Percentiles rank a stretch among this genome's conserved stretches.
phyloP scores from a whole-genome alignment of 2,329 filamentous ascomycete species.

The Talaromyces sp. region DNA sequence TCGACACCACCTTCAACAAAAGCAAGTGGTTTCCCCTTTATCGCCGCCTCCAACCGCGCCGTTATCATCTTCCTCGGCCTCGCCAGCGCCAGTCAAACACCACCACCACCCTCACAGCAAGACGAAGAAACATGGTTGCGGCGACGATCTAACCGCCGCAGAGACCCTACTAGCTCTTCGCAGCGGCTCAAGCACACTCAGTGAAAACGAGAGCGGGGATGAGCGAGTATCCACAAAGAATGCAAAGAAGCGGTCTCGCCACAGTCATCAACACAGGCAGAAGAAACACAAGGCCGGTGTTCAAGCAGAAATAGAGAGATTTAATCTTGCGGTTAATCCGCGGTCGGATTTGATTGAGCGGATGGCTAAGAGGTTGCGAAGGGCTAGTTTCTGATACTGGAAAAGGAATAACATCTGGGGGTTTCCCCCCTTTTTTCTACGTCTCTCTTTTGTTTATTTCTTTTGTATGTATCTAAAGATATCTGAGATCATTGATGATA shows the following conservation, averaged over 20 bases:
- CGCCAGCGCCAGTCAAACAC: background rate
- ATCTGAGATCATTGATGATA: background rate
- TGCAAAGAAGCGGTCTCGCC: background rate
- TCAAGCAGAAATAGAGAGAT: background rate
- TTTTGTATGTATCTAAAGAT: background rate
- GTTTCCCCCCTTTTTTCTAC: background rate
- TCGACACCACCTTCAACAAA: background rate
- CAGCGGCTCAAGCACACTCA: conserved; percentile 13
- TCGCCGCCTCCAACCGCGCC: background rate
- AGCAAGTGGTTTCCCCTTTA: background rate
- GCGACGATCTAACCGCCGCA: conserved; percentile 8
- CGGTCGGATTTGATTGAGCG: background rate
- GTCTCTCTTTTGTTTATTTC: background rate
- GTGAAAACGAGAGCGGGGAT: background rate
- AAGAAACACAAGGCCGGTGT: background rate
- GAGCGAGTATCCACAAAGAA: background rate
- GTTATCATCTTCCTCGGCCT: conserved; percentile 5
- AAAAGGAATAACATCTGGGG: background rate
- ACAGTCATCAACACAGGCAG: background rate
- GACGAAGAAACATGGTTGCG: background rate
- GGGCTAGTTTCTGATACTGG: conserved; percentile 15
- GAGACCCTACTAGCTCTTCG: conserved; percentile 14
- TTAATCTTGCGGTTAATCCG: background rate
- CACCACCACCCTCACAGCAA: background rate
- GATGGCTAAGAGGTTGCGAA: conserved; percentile 10